Evolutionary conservation across 1,284 basidiomycete genomes (phyloP), one percentile per base, ranked within the genome.

Genomic region (Fistulinella cinereoalba): DNA sequence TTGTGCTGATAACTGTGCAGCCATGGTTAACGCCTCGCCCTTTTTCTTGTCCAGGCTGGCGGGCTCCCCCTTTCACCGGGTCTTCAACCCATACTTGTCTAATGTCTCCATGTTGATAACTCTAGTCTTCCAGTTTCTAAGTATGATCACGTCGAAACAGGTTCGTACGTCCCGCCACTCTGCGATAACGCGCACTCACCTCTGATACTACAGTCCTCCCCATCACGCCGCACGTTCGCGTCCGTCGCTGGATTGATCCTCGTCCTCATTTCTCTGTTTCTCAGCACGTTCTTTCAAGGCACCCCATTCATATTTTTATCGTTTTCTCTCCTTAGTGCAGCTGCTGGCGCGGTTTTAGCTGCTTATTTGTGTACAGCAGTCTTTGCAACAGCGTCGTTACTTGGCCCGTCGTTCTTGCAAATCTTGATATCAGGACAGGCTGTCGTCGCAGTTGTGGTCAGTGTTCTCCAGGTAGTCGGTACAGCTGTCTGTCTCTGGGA

Each of bases 1-100:
- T 15, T 8, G 22, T 25, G 25, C 22, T 46, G 21, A 43, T 25
- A 33, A 40, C 25, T 22, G 4, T 46, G 5, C 19, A 89, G 87
- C 77, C 1, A 70, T 88, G 61, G 87, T 88, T 19, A 89, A 84
- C 3, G 85, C 84, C 0, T 83, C 77, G 25, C 84, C 87, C 0
- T 89, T 81, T 65, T 89, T 89, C 62, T 59, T 85, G 33, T 77
- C 82, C 9, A 73, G 83, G 34, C 61, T 89, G 22, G 69, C 70
- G 10, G 74, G 71, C 31, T 81, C 84, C 0, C 62, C 79, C 3
- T 52, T 85, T 21, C 70, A 72, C 52, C 65, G 72, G 38, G 72
- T 81, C 7, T 89, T 90, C 59, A 73, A 74, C 44, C 89, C 86
- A 2, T 89, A 85, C 57, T 70, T 88, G n/a, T 79, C 83, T 6